Percentiles rank a stretch among this genome's conserved stretches.
phyloP scores from a whole-genome alignment of 129 eudicot genomes.

The Ambrosia trifida region DNA sequence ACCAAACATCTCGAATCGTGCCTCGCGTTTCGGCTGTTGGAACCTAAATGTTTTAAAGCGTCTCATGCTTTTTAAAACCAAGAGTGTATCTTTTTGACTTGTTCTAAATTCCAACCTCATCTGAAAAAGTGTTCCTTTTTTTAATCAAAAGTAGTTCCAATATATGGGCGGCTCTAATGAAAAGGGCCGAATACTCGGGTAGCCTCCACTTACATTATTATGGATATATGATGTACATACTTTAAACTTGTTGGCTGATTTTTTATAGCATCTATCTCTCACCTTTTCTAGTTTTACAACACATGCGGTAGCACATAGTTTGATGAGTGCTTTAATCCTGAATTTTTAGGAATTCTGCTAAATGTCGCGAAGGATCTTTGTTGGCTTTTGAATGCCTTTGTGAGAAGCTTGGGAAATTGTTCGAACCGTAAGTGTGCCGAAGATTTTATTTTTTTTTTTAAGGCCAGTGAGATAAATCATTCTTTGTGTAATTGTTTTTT shows the following conservation, averaged over 20 bases:
- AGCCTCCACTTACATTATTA: background rate
- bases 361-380: slow-evolving; percentile 89
- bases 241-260: slow-evolving; percentile 5
- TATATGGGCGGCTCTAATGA: slow-evolving; percentile 1
- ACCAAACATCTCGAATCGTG: no score
- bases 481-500: background rate
- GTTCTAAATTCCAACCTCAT: background rate
- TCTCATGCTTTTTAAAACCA: background rate
- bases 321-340: background rate
- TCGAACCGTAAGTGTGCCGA: slow-evolving; percentile 81
- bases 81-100: background rate
- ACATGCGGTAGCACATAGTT: background rate
- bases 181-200: background rate
- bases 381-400: slow-evolving; percentile 96
- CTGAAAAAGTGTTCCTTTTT: no score
- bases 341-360: slow-evolving; percentile 83
- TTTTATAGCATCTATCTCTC: background rate
- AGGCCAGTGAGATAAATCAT: background rate
- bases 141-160: background rate
- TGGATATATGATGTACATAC: background rate
- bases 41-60: no score
- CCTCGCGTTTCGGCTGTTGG: no score
- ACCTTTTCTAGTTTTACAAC: background rate
- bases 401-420: slow-evolving; percentile 93
- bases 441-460: background rate